Evolutionary conservation across 179 eudicot species (phyloP).

Genomic region (Monotropa hypopitys): DNA sequence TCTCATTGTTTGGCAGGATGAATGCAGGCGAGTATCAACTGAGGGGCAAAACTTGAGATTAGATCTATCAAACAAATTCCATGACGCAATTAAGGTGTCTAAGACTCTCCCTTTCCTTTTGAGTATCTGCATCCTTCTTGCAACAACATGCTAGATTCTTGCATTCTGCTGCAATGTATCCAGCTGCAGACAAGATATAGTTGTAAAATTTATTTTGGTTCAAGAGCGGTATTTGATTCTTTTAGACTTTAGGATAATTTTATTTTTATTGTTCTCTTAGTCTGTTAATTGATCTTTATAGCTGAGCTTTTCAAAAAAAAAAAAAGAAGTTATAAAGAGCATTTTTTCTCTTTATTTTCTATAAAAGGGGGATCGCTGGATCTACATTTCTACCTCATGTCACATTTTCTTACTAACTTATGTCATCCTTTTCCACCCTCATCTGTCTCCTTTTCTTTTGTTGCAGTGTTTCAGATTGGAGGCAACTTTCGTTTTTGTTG

Average conservation of each 20-base stretch:
- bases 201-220: neutral
- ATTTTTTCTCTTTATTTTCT: neutral
- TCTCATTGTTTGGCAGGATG: conserved; percentile 46
- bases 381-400: neutral
- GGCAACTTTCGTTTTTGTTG: neutral
- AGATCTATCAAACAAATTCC: conserved; percentile 75
- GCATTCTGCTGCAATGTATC: neutral
- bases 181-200: neutral
- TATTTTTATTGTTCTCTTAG: neutral
- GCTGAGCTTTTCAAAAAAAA: neutral
- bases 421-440: neutral
- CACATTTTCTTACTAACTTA: neutral
- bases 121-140: neutral
- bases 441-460: neutral
- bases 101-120: neutral
- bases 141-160: neutral
- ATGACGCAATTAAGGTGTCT: conserved; percentile 78
- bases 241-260: neutral
- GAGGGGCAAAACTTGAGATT: conserved; percentile 89
- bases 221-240: neutral
- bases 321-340: too few species aligned
- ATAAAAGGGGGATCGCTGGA: neutral
- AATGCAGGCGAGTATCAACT: conserved; percentile 71
- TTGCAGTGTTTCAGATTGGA: neutral
- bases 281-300: neutral